Base-by-base conservation (phyloP, 2,329 filamentous ascomycete species). In the Sporothrix mexicana region DNA sequence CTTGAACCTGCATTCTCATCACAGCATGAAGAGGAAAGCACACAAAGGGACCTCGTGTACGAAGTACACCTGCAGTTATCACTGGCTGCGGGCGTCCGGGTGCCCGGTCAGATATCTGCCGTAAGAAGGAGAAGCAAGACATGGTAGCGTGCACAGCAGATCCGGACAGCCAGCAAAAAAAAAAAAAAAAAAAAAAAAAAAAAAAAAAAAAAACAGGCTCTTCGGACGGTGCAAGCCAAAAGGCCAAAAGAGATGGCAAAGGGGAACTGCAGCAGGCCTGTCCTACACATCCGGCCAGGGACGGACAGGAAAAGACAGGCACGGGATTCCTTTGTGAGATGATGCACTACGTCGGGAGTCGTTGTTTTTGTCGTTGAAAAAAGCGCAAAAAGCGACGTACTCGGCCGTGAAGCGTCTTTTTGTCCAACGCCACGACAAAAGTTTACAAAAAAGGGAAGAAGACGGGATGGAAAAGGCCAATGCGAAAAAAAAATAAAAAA, bases 101-200 rank as follows among this genome's bases (percentile, higher is more conserved):
- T 36, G 30, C 30, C 30, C 30, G 30, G 30, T 36, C 30, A 45
- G n/a, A 20, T 17, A 13, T 17, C 10, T 25, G 61, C 41, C 61
- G 61, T 47, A 20, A 8, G 8, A 15, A 47, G 41, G 41, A 45
- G 61, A 47, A 47, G n/a, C 41, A 47, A 47, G 61, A 66, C 61
- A 64, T 10, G 61, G 61, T n/a, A n/a, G 57, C 15, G 57, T 41
- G 25, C 30, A 62, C 57, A 41, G 57, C 57, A 41, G 57, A 23
- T 53, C 51, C n/a, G n/a, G 51, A 23, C n/a, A 20, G 8, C 45
- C 8, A 30, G 5, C 30, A 30, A 5, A n/a, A n/a, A n/a, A n/a
- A n/a, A n/a, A n/a, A n/a, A n/a, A n/a, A n/a, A n/a, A n/a, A n/a
- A n/a, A n/a, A n/a, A n/a, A n/a, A n/a, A n/a, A n/a, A n/a, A n/a